These are phyloP conservation scores for Diaporthe vaccinii DNA, from an alignment of 2,329 filamentous ascomycete species.

Conservation along the genomic window DNA sequence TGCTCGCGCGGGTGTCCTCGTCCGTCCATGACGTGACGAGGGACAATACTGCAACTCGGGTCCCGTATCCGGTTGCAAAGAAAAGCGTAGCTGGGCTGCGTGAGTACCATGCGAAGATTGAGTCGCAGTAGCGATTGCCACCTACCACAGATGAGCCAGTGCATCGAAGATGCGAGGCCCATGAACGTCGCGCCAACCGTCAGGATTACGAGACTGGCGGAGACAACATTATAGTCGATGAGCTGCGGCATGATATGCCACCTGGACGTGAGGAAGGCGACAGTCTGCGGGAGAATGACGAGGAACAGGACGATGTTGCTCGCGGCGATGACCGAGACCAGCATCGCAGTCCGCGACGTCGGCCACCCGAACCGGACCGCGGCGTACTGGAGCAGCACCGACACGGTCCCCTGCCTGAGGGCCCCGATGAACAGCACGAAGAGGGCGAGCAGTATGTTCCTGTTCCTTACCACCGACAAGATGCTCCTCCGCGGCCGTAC, in stretches of 20 bases:
- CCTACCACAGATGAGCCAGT: constrained; percentile 36
- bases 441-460: constrained; percentile 38
- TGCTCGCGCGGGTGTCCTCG: constrained; percentile 40
- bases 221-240: constrained; percentile 41
- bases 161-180: constrained; percentile 39
- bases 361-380: constrained; percentile 41
- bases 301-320: constrained; percentile 41
- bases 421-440: constrained; percentile 41
- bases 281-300: constrained; percentile 38
- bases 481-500: constrained; percentile 7
- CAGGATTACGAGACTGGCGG: constrained; percentile 35
- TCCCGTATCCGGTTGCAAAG: constrained; percentile 40
- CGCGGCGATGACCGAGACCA: constrained; percentile 39
- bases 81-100: constrained; percentile 31
- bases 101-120: background rate
- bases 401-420: constrained; percentile 37
- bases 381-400: constrained; percentile 39
- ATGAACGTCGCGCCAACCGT: constrained; percentile 34
- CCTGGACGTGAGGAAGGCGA: constrained; percentile 36
- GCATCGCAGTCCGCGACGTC: constrained; percentile 38
- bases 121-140: background rate
- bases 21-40: constrained; percentile 39
- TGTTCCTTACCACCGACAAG: constrained; percentile 22
- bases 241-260: constrained; percentile 38
- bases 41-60: constrained; percentile 40